Percentiles rank a stretch among this genome's conserved stretches.
Evolutionary conservation across 2,329 filamentous ascomycete genomes (phyloP).

Genomic region (Phoma sp.): DNA sequence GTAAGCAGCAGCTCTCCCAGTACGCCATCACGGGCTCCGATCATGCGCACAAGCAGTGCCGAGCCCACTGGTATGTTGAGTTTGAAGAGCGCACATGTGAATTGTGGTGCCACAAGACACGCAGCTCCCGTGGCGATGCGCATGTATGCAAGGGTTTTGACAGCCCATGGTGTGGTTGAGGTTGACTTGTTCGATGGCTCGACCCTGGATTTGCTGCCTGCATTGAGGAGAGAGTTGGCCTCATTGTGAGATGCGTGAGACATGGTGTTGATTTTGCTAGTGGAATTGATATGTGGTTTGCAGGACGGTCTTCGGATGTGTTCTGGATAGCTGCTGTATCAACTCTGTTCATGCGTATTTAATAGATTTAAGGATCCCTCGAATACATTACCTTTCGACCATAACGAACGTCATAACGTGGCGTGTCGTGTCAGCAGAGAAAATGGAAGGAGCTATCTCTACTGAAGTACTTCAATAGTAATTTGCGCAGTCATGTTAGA

Average conservation of each 20-base stretch:
- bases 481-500: too few species aligned
- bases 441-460: too few species aligned
- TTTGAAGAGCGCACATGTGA: constrained; percentile 27
- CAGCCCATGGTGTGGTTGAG: constrained; percentile 18
- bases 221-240: constrained; percentile 23
- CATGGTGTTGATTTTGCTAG: not conserved
- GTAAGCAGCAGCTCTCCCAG: constrained; percentile 33
- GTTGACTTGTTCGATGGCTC: constrained; percentile 13
- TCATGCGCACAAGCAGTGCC: constrained; percentile 26
- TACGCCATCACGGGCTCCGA: constrained; percentile 31
- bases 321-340: not conserved
- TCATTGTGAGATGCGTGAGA: not conserved
- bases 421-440: not conserved
- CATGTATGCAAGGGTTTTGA: constrained; percentile 28
- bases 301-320: not conserved
- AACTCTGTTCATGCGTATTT: not conserved
- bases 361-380: not conserved
- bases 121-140: constrained; percentile 29
- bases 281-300: not conserved
- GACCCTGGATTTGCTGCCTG: constrained; percentile 11
- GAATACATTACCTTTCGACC: not conserved
- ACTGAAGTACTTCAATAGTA: too few species aligned
- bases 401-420: not conserved
- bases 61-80: constrained; percentile 20
- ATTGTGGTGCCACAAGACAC: constrained; percentile 28